Base-by-base conservation (phyloP, 495 filamentous ascomycete genomes). In the Astrothelium subdiscretum region DNA sequence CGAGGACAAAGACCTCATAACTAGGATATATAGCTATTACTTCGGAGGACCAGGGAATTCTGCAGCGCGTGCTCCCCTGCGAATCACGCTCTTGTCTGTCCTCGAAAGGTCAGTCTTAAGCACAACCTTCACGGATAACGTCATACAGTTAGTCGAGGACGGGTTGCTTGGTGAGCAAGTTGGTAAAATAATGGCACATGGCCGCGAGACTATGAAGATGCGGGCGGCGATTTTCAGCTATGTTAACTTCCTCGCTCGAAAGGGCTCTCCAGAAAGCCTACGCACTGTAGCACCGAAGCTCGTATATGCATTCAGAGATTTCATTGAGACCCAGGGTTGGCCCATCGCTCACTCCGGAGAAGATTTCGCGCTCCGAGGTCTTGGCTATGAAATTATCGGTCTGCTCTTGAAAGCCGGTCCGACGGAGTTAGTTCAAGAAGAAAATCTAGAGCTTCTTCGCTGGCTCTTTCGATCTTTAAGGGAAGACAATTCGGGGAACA, bases 211-310 rank as follows among this genome's bases (percentile, higher is more conserved):
- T 5, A 79, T 82, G 11, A 89, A 89, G 68, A 75, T 97, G 15
- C 81, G 89, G 62, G 84, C 85, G 54, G 89, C 92, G 29, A 82
- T 95, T n/a, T 92, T 97, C 69, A 84, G 84, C 48, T 95, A 91
- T 68, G 86, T 91, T 31, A 90, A 89, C 51, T 96, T 92, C 85
- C 83, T 92, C 24, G 89, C 91, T 6, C 81, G 87, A 51, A 87
- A 90, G 68, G 88, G 84, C 26, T 82, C 83, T 12, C 72, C 75
- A 10, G 77, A 76, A 18, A 79, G 83, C 51, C 74, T 88, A 11
- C 78, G 81, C 59, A 70, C 74, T 22, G 85, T 95, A 62, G 88
- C 88, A 1, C 79, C 85, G 1, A 81, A 80, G 38, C 76, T 95
- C n/a, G 82, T 96, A 26, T 74, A 79, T 27, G 84, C 86, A 3